These are phyloP conservation scores for Aspergillus texensis DNA, from an alignment of 2,329 filamentous ascomycete species.

Conservation along the genomic window DNA sequence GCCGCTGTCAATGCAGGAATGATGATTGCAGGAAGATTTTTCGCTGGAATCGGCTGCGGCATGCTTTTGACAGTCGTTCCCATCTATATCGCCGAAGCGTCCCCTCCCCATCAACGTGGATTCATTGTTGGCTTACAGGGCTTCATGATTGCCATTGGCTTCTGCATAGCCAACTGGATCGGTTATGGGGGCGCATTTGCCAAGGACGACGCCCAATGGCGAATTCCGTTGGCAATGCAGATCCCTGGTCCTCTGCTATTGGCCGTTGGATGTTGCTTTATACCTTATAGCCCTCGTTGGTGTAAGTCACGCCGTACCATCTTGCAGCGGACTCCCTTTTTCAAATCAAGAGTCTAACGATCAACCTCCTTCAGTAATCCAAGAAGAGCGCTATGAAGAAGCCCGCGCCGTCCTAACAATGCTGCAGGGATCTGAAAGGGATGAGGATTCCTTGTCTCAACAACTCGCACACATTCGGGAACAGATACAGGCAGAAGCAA, in stretches of 20 bases:
- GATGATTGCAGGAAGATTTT: slow-evolving; percentile 26
- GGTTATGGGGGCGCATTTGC: slow-evolving; percentile 34
- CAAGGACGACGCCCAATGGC: slow-evolving; percentile 19
- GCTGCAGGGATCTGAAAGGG: neutral
- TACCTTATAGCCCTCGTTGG: slow-evolving; percentile 21
- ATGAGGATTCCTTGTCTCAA: slow-evolving; percentile 7
- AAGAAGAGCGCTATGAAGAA: slow-evolving; percentile 15
- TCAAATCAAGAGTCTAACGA: neutral
- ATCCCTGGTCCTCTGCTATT: slow-evolving; percentile 18
- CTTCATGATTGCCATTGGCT: slow-evolving; percentile 41
- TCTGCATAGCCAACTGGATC: slow-evolving; percentile 45
- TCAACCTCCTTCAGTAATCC: slow-evolving; percentile 4
- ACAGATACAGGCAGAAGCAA: slow-evolving; percentile 18
- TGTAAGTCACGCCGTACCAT: slow-evolving; percentile 8
- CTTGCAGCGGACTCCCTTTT: neutral
- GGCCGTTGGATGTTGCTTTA: slow-evolving; percentile 19
- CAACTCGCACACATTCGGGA: slow-evolving; percentile 17
- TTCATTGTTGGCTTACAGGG: slow-evolving; percentile 37
- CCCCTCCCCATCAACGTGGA: slow-evolving; percentile 31
- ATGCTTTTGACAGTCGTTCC: slow-evolving; percentile 23
- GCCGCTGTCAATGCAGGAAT: slow-evolving; percentile 20
- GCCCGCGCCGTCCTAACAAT: slow-evolving; percentile 10
- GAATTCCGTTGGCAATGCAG: slow-evolving; percentile 22
- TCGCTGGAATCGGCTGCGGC: slow-evolving; percentile 23
- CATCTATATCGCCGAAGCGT: slow-evolving; percentile 30